These are phyloP conservation scores for Eucalyptus polybractea DNA, from an alignment of 345 rosid species.

Conservation along the genomic window DNA sequence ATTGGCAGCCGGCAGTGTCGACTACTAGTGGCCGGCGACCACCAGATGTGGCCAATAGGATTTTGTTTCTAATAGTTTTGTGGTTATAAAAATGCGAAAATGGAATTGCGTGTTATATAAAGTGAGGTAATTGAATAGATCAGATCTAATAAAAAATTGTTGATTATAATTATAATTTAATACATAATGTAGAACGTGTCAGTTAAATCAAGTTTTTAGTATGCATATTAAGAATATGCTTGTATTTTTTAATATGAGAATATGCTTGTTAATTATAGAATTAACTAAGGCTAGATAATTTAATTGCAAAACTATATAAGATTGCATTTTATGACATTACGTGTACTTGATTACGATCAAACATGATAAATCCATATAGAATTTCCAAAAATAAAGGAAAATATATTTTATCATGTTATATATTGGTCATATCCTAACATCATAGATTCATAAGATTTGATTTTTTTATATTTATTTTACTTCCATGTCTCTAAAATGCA, in stretches of 20 bases:
- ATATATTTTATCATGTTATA: background rate
- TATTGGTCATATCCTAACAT: background rate
- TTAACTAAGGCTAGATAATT: background rate
- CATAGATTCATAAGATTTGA: too few relatives aligned
- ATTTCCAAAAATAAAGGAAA: background rate
- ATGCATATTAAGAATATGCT: background rate
- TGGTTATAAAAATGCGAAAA: background rate
- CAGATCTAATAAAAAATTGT: too few relatives aligned
- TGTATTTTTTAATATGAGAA: background rate
- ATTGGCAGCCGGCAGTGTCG: background rate
- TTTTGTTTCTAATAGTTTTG: too few relatives aligned
- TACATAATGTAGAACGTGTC: background rate
- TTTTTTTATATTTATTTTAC: too few relatives aligned
- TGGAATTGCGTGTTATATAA: background rate
- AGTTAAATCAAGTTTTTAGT: background rate
- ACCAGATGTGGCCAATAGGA: background rate
- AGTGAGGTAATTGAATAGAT: background rate
- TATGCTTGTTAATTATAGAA: background rate
- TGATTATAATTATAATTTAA: too few relatives aligned
- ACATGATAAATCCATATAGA: background rate
- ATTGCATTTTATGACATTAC: background rate
- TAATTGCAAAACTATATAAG: background rate
- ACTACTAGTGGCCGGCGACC: background rate
- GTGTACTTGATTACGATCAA: background rate
- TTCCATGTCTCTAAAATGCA: background rate